Conservation (phyloP, 2,329 filamentous ascomycete species). For the Cordyceps fumosorosea region DNA sequence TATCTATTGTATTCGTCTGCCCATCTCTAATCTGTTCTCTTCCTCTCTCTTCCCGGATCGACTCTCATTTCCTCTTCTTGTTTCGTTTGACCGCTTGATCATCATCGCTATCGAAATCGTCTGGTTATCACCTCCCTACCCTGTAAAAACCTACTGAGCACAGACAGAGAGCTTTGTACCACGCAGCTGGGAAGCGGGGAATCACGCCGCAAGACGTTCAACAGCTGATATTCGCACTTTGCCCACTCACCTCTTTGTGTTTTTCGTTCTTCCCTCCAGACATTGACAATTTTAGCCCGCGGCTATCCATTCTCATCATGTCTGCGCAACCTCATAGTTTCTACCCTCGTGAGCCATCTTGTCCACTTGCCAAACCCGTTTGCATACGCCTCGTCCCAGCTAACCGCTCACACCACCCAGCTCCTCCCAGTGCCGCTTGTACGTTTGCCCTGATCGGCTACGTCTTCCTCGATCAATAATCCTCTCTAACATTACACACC, state of each 20-base stretch:
- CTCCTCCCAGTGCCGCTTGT: slow-evolving; percentile 33
- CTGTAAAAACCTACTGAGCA: not conserved
- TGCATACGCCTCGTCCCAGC: slow-evolving; percentile 2
- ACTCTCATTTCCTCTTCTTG: not conserved
- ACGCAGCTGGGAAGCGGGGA: slow-evolving; percentile 2
- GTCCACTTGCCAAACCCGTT: too few species aligned
- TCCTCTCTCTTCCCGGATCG: not conserved
- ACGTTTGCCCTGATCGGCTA: not conserved
- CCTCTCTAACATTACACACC: slow-evolving; percentile 13
- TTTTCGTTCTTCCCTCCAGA: not conserved
- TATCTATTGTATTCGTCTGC: not conserved
- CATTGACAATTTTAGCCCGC: not conserved
- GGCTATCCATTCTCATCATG: slow-evolving; percentile 22
- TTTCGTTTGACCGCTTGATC: not conserved
- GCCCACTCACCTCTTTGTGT: not conserved
- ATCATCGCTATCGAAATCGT: not conserved
- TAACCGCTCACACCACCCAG: slow-evolving; percentile 19
- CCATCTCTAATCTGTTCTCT: not conserved
- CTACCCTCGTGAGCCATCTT: slow-evolving; percentile 38
- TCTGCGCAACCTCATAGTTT: slow-evolving; percentile 34
- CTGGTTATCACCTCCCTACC: not conserved
- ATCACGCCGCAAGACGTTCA: not conserved
- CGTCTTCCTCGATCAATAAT: not conserved
- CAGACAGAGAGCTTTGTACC: not conserved
- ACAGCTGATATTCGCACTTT: not conserved